Evolutionary conservation across 2,329 filamentous ascomycete species (phyloP).

Genomic region (Ophiostoma angusticollis): DNA sequence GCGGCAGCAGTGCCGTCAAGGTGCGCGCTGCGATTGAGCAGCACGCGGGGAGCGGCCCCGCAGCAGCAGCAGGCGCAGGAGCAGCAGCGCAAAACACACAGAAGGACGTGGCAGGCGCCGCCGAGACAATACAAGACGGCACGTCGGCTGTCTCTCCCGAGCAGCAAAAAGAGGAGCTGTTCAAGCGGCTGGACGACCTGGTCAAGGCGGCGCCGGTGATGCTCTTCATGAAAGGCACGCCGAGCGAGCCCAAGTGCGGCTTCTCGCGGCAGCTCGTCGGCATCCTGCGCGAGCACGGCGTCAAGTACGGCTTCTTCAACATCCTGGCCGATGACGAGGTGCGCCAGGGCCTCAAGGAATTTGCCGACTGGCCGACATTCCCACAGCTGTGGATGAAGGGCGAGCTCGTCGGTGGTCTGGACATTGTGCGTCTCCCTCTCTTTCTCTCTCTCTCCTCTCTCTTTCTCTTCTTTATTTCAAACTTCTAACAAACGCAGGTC

Average conservation of each 20-base stretch:
- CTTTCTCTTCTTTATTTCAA: neutral
- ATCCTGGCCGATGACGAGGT: slow-evolving; percentile 97
- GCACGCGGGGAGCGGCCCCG: slow-evolving; percentile 36
- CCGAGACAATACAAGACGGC: slow-evolving; percentile 21
- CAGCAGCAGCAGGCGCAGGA: slow-evolving; percentile 24
- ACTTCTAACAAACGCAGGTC: slow-evolving; percentile 40
- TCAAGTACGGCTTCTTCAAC: slow-evolving; percentile 98
- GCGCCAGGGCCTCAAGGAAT: slow-evolving; percentile 89
- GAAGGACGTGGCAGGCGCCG: slow-evolving; percentile 22
- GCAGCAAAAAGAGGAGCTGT: slow-evolving; percentile 69
- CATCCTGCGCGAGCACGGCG: slow-evolving; percentile 73
- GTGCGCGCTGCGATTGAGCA: slow-evolving; percentile 77
- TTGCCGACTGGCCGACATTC: slow-evolving; percentile 96
- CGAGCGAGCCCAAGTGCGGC: slow-evolving; percentile 88
- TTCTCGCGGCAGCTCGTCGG: slow-evolving; percentile 85
- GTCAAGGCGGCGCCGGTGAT: slow-evolving; percentile 95
- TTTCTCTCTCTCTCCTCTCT: neutral
- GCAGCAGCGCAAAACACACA: slow-evolving; percentile 24
- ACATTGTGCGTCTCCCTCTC: slow-evolving; percentile 58
- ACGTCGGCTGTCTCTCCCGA: slow-evolving; percentile 25
- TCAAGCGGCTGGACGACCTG: slow-evolving; percentile 66
- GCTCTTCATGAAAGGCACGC: slow-evolving; percentile 99
- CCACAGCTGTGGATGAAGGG: slow-evolving; percentile 88
- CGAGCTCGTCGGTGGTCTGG: slow-evolving; percentile 81
- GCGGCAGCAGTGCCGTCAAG: slow-evolving; percentile 77